A percentile compares a stretch with the other conserved stretches of the same genome.
Evolutionary conservation across 2,329 filamentous ascomycete genomes (phyloP).

Genomic region (Epicoccum sorghinum): DNA sequence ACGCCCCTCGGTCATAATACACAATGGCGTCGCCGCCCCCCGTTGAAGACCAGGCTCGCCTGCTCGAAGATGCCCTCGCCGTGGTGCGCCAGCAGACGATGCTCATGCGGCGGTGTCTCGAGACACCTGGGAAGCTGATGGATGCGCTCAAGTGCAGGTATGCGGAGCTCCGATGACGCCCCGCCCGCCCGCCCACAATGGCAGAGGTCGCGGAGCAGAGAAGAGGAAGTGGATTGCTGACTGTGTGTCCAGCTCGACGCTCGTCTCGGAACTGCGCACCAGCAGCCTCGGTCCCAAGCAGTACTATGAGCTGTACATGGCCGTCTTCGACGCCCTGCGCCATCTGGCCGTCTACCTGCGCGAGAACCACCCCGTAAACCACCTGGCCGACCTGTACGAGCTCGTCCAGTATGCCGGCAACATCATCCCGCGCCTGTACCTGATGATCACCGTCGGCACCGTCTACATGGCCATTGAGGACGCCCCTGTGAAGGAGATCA

Average conservation of each 20-base stretch:
- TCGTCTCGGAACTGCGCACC: constrained; percentile 97
- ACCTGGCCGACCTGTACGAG: constrained; percentile 97
- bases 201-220: not conserved
- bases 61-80: constrained; percentile 95
- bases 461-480: constrained; percentile 99
- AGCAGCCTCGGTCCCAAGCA: constrained; percentile 98
- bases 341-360: constrained; percentile 95
- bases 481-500: constrained; percentile 98
- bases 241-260: constrained; percentile 73
- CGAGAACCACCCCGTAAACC: constrained; percentile 96
- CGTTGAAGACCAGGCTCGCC: constrained; percentile 71
- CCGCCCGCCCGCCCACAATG: not conserved
- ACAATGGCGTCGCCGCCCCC: constrained; percentile 56
- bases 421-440: constrained; percentile 92
- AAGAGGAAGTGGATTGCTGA: constrained; percentile 12
- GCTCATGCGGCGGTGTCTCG: constrained; percentile 96
- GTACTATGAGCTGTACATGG: constrained; percentile 99
- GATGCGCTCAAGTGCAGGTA: constrained; percentile 99
- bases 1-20: constrained; percentile 24
- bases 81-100: constrained; percentile 97
- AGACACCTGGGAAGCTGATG: constrained; percentile 98
- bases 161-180: constrained; percentile 15
- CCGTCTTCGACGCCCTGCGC: constrained; percentile 95
- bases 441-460: constrained; percentile 99
- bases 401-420: constrained; percentile 98